These are phyloP conservation scores for Zoysia matrella DNA, from an alignment of 202 grass and related monocot genomes.

Conservation along the genomic window DNA sequence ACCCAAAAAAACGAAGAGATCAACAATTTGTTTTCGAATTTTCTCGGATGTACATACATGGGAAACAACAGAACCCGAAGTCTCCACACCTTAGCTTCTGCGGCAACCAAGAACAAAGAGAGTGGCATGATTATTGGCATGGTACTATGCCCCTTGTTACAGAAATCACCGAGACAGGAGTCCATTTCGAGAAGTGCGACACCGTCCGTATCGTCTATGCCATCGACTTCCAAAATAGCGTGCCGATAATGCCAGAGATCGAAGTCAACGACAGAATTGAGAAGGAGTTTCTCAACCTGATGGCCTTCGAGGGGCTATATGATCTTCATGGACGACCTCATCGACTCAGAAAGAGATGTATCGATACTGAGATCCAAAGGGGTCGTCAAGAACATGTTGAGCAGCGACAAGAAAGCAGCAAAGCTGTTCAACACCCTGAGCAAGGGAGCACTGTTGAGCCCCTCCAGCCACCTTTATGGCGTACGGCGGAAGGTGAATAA, in stretches of 20 bases:
- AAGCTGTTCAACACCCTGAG: conserved; percentile 52
- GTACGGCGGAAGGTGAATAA: conserved; percentile 42
- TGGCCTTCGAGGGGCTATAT: conserved; percentile 57
- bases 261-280: conserved; percentile 43
- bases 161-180: conserved; percentile 59
- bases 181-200: conserved; percentile 51
- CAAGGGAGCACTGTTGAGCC: conserved; percentile 42
- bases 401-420: conserved; percentile 51
- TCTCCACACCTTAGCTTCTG: neutral
- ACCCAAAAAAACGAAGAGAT: neutral
- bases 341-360: conserved; percentile 31
- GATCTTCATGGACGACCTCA: conserved; percentile 64
- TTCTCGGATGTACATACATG: neutral
- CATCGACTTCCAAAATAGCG: conserved; percentile 45
- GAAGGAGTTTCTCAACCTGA: conserved; percentile 58
- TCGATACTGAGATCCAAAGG: conserved; percentile 23
- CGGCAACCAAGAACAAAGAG: neutral
- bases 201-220: neutral
- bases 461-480: conserved; percentile 39
- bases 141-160: conserved; percentile 15
- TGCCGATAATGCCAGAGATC: conserved; percentile 39
- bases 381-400: conserved; percentile 48
- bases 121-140: neutral
- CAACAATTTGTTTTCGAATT: neutral
- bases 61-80: too few species aligned